Evolutionary conservation across 2,329 filamentous ascomycete species (phyloP).

Genomic region (Aspergillus novoparasiticus): DNA sequence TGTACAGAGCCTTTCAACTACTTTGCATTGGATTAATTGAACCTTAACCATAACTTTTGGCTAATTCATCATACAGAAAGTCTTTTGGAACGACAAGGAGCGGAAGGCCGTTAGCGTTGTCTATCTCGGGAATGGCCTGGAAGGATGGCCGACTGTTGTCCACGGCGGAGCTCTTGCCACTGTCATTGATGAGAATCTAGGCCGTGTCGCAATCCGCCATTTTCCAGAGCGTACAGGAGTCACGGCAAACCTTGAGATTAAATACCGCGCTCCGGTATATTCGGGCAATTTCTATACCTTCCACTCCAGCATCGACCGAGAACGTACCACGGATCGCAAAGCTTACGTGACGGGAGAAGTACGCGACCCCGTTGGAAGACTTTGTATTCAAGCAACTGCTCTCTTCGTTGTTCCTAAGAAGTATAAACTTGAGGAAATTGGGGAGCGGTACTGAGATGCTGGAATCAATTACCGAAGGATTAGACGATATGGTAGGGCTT

Average conservation of each 20-base stretch:
- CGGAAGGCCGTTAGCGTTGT: slow-evolving; percentile 65
- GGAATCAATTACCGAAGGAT: background rate
- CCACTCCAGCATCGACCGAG: slow-evolving; percentile 45
- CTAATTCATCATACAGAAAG: slow-evolving; percentile 50
- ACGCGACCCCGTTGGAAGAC: slow-evolving; percentile 49
- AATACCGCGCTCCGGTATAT: slow-evolving; percentile 64
- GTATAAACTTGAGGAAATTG: slow-evolving; percentile 44
- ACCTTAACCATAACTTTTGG: slow-evolving; percentile 15
- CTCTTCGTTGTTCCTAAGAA: slow-evolving; percentile 62
- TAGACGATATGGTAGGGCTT: background rate
- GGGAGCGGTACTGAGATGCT: slow-evolving; percentile 41
- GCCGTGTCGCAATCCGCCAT: slow-evolving; percentile 59
- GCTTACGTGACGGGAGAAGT: slow-evolving; percentile 39
- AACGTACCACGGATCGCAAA: slow-evolving; percentile 42
- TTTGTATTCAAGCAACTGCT: slow-evolving; percentile 61
- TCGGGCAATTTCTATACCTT: slow-evolving; percentile 67
- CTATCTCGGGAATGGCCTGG: slow-evolving; percentile 65
- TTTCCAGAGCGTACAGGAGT: slow-evolving; percentile 56
- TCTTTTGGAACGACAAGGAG: slow-evolving; percentile 64
- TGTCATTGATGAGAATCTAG: slow-evolving; percentile 68
- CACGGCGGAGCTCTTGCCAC: slow-evolving; percentile 73
- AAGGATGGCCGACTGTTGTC: slow-evolving; percentile 71
- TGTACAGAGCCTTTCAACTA: background rate
- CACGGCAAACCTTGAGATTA: slow-evolving; percentile 60
- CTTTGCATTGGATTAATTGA: slow-evolving; percentile 5